phyloP scores from a whole-genome alignment of 805 yeast genomes.

The Isabelozyma gotoi region DNA sequence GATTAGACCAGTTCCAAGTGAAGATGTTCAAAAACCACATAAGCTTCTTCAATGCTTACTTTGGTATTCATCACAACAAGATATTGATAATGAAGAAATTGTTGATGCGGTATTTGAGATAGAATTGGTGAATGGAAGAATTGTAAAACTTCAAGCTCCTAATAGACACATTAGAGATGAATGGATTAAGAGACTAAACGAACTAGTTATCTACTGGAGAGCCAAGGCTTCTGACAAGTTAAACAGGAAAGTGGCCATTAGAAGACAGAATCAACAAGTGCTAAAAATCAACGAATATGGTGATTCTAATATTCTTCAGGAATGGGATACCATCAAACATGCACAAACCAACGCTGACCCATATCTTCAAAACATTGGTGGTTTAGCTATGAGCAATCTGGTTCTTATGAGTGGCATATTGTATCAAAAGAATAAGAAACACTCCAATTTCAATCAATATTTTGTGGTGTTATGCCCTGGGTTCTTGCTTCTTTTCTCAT shows the following conservation, averaged over 20 bases:
- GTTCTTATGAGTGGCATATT: constrained; percentile 65
- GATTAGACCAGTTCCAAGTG: constrained; percentile 31
- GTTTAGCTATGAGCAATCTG: constrained; percentile 58
- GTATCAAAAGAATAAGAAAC: constrained; percentile 69
- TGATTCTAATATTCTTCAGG: constrained; percentile 54
- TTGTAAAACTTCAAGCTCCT: constrained; percentile 57
- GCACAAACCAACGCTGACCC: constrained; percentile 55
- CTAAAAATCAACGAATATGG: constrained; percentile 54
- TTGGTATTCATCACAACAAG: constrained; percentile 28
- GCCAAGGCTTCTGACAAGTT: constrained; percentile 42
- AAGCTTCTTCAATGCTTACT: constrained; percentile 22
- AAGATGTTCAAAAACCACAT: constrained; percentile 21
- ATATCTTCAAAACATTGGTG: constrained; percentile 51
- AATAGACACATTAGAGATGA: constrained; percentile 47
- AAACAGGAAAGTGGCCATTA: constrained; percentile 29
- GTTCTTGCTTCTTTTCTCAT: constrained; percentile 55
- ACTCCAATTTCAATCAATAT: constrained; percentile 59
- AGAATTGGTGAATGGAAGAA: constrained; percentile 43
- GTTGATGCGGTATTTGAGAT: constrained; percentile 56
- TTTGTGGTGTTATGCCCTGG: constrained; percentile 73
- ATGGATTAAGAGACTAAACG: constrained; percentile 61
- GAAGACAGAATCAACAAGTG: constrained; percentile 44
- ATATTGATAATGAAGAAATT: constrained; percentile 25
- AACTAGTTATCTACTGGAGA: constrained; percentile 60
- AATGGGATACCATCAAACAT: constrained; percentile 46